Percentiles rank a stretch among this genome's conserved stretches.
Conservation (phyloP, 2,329 filamentous ascomycete species). For the Alternaria ethzedia region DNA sequence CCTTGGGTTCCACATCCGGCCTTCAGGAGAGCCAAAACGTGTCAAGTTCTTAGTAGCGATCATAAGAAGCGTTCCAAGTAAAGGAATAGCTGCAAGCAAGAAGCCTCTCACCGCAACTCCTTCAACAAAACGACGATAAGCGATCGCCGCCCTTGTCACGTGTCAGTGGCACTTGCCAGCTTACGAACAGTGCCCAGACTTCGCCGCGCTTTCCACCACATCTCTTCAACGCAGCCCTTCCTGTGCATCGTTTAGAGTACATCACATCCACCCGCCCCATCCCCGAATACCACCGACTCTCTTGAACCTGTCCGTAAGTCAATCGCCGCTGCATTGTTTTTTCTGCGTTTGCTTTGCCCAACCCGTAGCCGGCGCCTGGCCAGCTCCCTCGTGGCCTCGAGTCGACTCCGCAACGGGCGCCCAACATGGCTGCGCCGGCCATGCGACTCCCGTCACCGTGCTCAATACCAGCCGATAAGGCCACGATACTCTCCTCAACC, state of each 20-base stretch:
- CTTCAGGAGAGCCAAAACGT: slow-evolving; percentile 36
- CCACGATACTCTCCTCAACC: slow-evolving; percentile 21
- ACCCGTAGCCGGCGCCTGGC: slow-evolving; percentile 17
- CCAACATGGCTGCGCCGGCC: slow-evolving; percentile 28
- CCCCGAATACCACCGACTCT: slow-evolving; percentile 42
- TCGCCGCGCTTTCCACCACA: slow-evolving; percentile 36
- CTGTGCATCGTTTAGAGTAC: slow-evolving; percentile 50
- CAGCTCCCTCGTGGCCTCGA: slow-evolving; percentile 28
- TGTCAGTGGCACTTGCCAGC: slow-evolving; percentile 35
- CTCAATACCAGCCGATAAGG: slow-evolving; percentile 15
- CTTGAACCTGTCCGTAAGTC: slow-evolving; percentile 48
- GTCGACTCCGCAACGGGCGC: slow-evolving; percentile 36
- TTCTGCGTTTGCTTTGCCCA: slow-evolving; percentile 20
- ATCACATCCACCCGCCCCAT: slow-evolving; percentile 46
- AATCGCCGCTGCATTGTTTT: slow-evolving; percentile 21
- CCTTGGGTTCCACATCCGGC: slow-evolving; percentile 31
- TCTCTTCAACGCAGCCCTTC: slow-evolving; percentile 48
- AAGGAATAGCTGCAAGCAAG: slow-evolving; percentile 2
- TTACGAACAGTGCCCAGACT: slow-evolving; percentile 34
- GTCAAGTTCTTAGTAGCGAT: slow-evolving; percentile 29
- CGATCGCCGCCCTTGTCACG: slow-evolving; percentile 37
- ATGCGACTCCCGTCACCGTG: slow-evolving; percentile 8
- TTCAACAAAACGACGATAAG: slow-evolving; percentile 25
- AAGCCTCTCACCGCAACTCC: slow-evolving; percentile 25
- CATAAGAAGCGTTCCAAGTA: slow-evolving; percentile 23